Evolutionary conservation across 495 filamentous ascomycete species (phyloP), one percentile per base, ranked within the genome.

Genomic region (Rhypophila decipiens): DNA sequence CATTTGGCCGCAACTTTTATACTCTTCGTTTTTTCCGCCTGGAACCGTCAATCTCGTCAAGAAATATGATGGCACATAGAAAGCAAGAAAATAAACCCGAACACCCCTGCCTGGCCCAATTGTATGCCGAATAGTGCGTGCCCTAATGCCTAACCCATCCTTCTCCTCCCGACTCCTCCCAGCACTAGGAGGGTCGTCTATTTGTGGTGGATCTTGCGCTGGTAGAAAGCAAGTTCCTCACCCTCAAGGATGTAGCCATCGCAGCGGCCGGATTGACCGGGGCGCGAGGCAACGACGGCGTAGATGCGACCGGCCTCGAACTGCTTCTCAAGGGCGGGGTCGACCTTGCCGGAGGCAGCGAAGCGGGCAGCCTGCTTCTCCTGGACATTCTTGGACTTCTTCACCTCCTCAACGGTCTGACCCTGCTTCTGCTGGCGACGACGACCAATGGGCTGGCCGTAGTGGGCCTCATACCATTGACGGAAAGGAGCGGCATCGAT

Each of bases 391-490:
- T 89, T 89, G 76, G 82, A 87, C 85, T 90, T 90, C 85, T 93
- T 90, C 57, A 61, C 63, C 66, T 83, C 85, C 68, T 87, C 84
- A 57, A 77, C 66, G 52, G 67, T 65, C 52, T 78, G 77, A 53
- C 70, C 69, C 58, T 69, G 66, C 77, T 89, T 88, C 66, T 82
- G 75, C 78, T 96, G 91, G 75, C 90, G 86, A 68, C 87, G 82
- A 60, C 93, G 85, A 61, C 93, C 93, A 49, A 98, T 70, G 56
- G 74, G 57, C 71, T 86, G 79, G 65, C 93, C 93, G 77, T 98
- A 98, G 84, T 98, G 94, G 51, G 93, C 88, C 82, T 98, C 93
- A 71, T 95, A 98, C 93, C 93, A 98, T 79, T 97, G 94, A 67
- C 93, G 78, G 87, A 98, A 98, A 55, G 93, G 93, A 42, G 90